Conservation (phyloP, 2,329 filamentous ascomycete genomes). For the Juglanconis juglandina region DNA sequence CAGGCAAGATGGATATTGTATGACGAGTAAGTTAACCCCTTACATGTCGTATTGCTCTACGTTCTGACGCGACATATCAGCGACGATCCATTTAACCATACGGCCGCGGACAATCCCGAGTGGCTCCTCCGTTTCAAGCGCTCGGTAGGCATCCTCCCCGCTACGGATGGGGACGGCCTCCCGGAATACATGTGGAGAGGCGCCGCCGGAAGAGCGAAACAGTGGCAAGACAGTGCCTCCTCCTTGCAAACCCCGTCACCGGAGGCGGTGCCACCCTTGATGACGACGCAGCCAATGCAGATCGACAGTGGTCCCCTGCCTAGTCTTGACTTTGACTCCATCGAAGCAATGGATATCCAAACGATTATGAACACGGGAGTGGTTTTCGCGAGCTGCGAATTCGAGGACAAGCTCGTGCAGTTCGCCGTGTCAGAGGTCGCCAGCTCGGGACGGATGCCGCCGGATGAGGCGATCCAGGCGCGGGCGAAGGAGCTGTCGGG, state of each 20-base stretch:
- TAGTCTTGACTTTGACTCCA: background rate
- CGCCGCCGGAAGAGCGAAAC: background rate
- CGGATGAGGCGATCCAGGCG: slow-evolving; percentile 43
- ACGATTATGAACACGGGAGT: slow-evolving; percentile 30
- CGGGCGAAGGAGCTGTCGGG: slow-evolving; percentile 48
- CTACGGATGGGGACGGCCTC: slow-evolving; percentile 50
- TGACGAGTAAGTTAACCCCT: slow-evolving; percentile 47
- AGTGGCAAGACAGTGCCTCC: background rate
- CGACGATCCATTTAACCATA: slow-evolving; percentile 63
- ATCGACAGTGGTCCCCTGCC: background rate
- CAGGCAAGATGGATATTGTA: slow-evolving; percentile 62
- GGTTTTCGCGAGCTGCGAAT: slow-evolving; percentile 57
- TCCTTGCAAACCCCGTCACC: slow-evolving; percentile 26
- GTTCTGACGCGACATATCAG: slow-evolving; percentile 27
- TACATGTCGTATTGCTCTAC: background rate
- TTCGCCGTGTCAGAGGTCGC: slow-evolving; percentile 43
- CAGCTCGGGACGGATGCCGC: slow-evolving; percentile 40
- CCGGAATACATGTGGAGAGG: slow-evolving; percentile 20
- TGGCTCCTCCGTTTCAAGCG: slow-evolving; percentile 63
- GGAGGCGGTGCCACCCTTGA: background rate
- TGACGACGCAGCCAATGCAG: slow-evolving; percentile 23
- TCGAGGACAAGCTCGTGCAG: slow-evolving; percentile 51
- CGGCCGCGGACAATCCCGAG: slow-evolving; percentile 60
- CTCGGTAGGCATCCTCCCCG: slow-evolving; percentile 48
- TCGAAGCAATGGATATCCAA: background rate